These are phyloP conservation scores for Cladobotryum mycophilum DNA, from an alignment of 2,329 filamentous ascomycete genomes.

Conservation along the genomic window DNA sequence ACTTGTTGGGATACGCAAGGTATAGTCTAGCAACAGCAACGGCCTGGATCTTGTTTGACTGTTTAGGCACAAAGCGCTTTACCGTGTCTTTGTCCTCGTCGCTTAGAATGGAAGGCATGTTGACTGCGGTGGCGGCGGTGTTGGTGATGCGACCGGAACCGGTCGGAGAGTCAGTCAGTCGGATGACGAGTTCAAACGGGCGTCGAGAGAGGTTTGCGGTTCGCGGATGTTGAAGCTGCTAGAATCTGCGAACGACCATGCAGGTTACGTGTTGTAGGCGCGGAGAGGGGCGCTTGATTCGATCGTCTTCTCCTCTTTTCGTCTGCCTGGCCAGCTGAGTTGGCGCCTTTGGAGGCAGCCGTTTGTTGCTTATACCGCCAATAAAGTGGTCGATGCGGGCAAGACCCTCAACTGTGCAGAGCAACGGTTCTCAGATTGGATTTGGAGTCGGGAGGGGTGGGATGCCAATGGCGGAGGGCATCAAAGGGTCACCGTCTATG, in stretches of 20 bases:
- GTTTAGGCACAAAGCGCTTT: slow-evolving; percentile 87
- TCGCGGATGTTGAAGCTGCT: not conserved
- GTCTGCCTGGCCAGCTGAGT: slow-evolving; percentile 3
- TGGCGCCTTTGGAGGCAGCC: slow-evolving; percentile 13
- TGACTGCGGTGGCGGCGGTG: slow-evolving; percentile 13
- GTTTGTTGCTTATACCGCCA: not conserved
- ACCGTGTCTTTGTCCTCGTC: slow-evolving; percentile 96
- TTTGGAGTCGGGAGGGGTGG: too few relatives aligned
- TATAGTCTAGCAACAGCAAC: slow-evolving; percentile 92
- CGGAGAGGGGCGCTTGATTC: slow-evolving; percentile 9
- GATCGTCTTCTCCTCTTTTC: slow-evolving; percentile 7
- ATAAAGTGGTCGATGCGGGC: slow-evolving; percentile 2
- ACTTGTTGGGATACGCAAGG: slow-evolving; percentile 78
- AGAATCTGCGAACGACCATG: not conserved
- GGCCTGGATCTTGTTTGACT: slow-evolving; percentile 94
- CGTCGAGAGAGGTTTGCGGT: not conserved
- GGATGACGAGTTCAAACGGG: not conserved
- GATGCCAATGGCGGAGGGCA: too few relatives aligned
- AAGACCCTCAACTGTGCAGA: slow-evolving; percentile 1
- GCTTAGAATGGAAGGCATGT: slow-evolving; percentile 64
- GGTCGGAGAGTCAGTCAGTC: slow-evolving; percentile 3
- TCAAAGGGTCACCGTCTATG: too few relatives aligned
- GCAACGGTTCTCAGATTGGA: too few relatives aligned
- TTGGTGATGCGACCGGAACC: not conserved
- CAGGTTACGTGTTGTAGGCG: slow-evolving; percentile 5